Evolutionary conservation across 345 rosid species (phyloP), one percentile per base, ranked within the genome.

Genomic region (Bruguiera sexangula): DNA sequence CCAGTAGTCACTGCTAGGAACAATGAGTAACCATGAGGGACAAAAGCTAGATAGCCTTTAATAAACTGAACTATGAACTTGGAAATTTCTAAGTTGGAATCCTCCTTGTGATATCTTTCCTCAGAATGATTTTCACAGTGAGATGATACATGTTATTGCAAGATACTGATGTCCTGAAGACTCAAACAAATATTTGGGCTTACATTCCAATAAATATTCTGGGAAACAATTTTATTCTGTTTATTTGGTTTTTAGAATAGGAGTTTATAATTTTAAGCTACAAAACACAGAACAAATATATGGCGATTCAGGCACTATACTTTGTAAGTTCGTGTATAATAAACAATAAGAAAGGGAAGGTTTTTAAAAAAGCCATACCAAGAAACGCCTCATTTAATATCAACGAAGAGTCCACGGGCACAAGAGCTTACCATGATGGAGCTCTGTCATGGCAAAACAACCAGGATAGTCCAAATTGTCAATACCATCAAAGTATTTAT

Each of bases 391-490:
- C 16, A 22, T 46, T 50, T 27, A 55, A 54, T 31, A 16, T 15
- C 46, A 50, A 54, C 3, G 3, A 62, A 62, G 21, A 26, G 6
- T 27, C 20, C 18, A 16, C 9, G 1, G 26, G 9, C 3, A 50
- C 27, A 71, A 75, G 20, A 68, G 50, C 76, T 82, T 73, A 92
- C 98, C 99, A 68, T 96, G 98, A 82, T 96, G 98, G 20, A 96
- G 91, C 78, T 96, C 98, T 60, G 99, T 96, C 99, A 96, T 96
- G 36, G 99, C 99, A 68, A 92, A 96, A 81, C 99, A 96, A 75
- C 99, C 98, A 1, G 88, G 86, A 79, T 89, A 96, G 8, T 92
- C 96, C 66, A 96, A 52, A 73, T 79, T 86, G 80, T 90, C 99
- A 64, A 92, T 90, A 58, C 83, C 90, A 62, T 92, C 90, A 39